A percentile compares a stretch with the other conserved stretches of the same genome.
These are phyloP conservation scores for Nyctanthes arbortristis DNA, from an alignment of 257 asterid species.

Conservation along the genomic window DNA sequence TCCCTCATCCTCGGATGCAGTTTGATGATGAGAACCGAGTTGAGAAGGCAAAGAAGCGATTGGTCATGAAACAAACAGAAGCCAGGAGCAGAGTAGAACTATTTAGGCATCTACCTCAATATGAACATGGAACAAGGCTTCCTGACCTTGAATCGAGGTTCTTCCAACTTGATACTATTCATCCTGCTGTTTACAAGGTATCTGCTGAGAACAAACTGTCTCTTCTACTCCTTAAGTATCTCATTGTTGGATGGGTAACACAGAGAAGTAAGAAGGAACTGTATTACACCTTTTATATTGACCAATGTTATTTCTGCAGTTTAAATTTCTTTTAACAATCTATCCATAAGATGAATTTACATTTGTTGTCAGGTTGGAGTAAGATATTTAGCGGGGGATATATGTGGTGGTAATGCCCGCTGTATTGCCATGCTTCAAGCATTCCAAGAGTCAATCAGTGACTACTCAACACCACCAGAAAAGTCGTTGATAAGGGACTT, in stretches of 20 bases:
- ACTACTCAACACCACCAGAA: conserved; percentile 76
- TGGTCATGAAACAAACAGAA: conserved; percentile 84
- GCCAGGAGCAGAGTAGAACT: conserved; percentile 86
- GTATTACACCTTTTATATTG: not conserved
- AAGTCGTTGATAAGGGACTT: conserved; percentile 78
- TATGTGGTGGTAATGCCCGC: conserved; percentile 91
- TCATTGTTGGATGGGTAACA: not conserved
- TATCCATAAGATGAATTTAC: conserved; percentile 19
- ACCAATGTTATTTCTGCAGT: not conserved
- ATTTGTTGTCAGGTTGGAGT: conserved; percentile 72
- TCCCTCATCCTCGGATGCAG: conserved; percentile 96
- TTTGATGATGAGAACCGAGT: conserved; percentile 88
- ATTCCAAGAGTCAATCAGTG: conserved; percentile 72
- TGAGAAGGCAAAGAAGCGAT: conserved; percentile 93
- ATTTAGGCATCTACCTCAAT: conserved; percentile 94
- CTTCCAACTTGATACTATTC: conserved; percentile 73
- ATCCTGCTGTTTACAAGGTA: conserved; percentile 86
- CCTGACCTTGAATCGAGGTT: conserved; percentile 73
- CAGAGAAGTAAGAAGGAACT: not conserved
- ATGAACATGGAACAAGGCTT: conserved; percentile 77
- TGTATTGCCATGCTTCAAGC: conserved; percentile 95
- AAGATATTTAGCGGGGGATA: conserved; percentile 81
- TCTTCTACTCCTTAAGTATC: not conserved
- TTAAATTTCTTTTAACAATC: not conserved
- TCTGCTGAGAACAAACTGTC: conserved; percentile 8